Conservation (phyloP, 2,329 filamentous ascomycete genomes). For the Metarhizium robertsii region DNA sequence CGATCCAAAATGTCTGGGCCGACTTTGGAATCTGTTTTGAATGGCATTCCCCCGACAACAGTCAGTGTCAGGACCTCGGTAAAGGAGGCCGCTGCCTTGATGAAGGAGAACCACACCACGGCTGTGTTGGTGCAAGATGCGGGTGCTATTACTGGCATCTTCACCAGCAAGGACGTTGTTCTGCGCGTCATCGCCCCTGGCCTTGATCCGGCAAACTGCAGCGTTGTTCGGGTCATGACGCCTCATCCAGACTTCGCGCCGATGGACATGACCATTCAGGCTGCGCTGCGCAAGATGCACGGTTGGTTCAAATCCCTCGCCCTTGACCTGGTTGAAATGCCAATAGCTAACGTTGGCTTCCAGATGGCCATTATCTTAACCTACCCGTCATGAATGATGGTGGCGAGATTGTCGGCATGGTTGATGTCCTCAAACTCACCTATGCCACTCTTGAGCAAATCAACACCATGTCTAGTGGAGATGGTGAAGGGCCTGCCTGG, state of each 20-base stretch:
- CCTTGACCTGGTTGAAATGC: neutral
- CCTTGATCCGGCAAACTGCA: slow-evolving; percentile 88
- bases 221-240: slow-evolving; percentile 97
- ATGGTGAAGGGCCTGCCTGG: slow-evolving; percentile 94
- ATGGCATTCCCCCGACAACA: slow-evolving; percentile 83
- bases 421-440: slow-evolving; percentile 94
- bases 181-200: slow-evolving; percentile 95
- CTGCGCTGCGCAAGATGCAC: slow-evolving; percentile 97
- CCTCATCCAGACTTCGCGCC: slow-evolving; percentile 98
- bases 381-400: slow-evolving; percentile 95
- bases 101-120: slow-evolving; percentile 99
- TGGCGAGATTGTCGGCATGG: slow-evolving; percentile 98
- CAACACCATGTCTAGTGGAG: slow-evolving; percentile 83
- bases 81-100: slow-evolving; percentile 86
- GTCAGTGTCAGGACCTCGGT: slow-evolving; percentile 95
- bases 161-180: slow-evolving; percentile 98
- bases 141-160: slow-evolving; percentile 95
- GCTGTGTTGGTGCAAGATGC: slow-evolving; percentile 94
- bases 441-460: slow-evolving; percentile 97
- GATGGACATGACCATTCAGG: slow-evolving; percentile 98
- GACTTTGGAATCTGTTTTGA: slow-evolving; percentile 88
- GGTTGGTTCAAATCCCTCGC: slow-evolving; percentile 46
- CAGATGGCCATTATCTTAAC: slow-evolving; percentile 97
- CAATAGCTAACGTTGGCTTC: slow-evolving; percentile 9
- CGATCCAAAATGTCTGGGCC: slow-evolving; percentile 96